A percentile compares a stretch with the other conserved stretches of the same genome.
phyloP scores from a whole-genome alignment of 2,329 filamentous ascomycete species.

The Lachnellula arida region DNA sequence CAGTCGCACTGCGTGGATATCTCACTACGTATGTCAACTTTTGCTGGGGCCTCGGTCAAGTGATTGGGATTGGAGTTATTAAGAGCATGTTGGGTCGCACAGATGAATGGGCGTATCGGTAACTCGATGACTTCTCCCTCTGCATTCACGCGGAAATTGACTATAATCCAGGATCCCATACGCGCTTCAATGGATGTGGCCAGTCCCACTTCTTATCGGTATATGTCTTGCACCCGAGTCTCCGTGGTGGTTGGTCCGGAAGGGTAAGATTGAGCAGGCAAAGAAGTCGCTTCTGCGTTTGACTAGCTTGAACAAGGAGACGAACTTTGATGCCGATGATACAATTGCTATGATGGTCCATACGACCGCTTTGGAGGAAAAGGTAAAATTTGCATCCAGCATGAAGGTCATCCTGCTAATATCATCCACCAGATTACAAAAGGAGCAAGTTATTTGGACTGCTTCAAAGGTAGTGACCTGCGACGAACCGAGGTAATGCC shows the following conservation, averaged over 20 bases:
- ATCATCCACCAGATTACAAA: conserved; percentile 22
- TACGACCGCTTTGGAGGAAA: conserved; percentile 52
- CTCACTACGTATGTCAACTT: conserved; percentile 53
- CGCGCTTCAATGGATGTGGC: conserved; percentile 50
- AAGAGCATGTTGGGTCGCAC: conserved; percentile 40
- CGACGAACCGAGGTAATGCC: conserved; percentile 43
- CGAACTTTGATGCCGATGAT: conserved; percentile 40
- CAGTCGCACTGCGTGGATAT: conserved; percentile 51
- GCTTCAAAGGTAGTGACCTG: conserved; percentile 44
- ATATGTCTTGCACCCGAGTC: conserved; percentile 46
- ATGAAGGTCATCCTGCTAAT: neutral
- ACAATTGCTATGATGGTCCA: conserved; percentile 52
- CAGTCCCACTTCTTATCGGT: conserved; percentile 43
- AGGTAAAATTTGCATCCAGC: conserved; percentile 18
- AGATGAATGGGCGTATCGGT: conserved; percentile 46
- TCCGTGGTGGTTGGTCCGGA: conserved; percentile 47
- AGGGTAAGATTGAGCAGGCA: conserved; percentile 41
- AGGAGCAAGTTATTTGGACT: conserved; percentile 47
- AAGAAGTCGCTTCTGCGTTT: conserved; percentile 34
- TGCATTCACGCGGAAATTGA: neutral
- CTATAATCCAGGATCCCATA: conserved; percentile 38
- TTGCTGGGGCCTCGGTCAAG: conserved; percentile 49
- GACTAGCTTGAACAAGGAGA: conserved; percentile 37
- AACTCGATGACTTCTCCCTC: neutral
- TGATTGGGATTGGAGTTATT: conserved; percentile 47